Evolutionary conservation across 108 stramenopile species (phyloP), one percentile per base, ranked within the genome.

Genomic region (Schizochytrium sp.): DNA sequence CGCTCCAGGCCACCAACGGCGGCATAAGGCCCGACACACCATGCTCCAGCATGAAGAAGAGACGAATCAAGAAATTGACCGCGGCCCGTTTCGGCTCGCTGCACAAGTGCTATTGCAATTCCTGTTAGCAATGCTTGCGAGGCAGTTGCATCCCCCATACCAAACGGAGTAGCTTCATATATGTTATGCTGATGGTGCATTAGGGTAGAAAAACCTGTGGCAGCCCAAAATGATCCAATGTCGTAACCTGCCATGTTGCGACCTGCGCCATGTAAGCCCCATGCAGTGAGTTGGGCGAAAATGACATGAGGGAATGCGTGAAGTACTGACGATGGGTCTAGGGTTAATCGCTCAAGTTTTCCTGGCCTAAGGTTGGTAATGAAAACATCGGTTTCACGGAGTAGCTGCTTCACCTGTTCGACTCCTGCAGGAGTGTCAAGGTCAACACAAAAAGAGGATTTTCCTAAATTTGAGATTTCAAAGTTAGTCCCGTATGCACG

Each of bases 151-250:
- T 83, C 76, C n/a, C 76, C 76, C 28, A 38, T 53, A 53, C 76
- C 53, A 10, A 38, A 38, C 8, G 76, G 76, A 13, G 44, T 38
- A 7, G 64, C 12, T 15, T 38, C 64, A 83, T 38, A 83, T n/a
- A 83, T 47, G 47, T 10, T 42, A 53, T 49, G n/a, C 28, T 40
- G 50, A n/a, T 83, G 10, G 53, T 83, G 76, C 10, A 83, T 10
- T n/a, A 83, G 76, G 50, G 47, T 42, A 12, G 50, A n/a, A 10
- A 83, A 28, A 7, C 76, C 76, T 5, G 76, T 38, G n/a, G 76
- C 76, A 2, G 76, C 53, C 76, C 76, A 83, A 83, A 83, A 83
- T 17, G 76, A 47, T n/a, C 76, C 76, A 53, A 83, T 17, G 76
- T 83, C 76, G 5, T n/a, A 83, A 1, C 76, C 76, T 5, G 76